Evolutionary conservation across 1,139 yeast genomes (phyloP).

Genomic region (Candida tropicalis): DNA sequence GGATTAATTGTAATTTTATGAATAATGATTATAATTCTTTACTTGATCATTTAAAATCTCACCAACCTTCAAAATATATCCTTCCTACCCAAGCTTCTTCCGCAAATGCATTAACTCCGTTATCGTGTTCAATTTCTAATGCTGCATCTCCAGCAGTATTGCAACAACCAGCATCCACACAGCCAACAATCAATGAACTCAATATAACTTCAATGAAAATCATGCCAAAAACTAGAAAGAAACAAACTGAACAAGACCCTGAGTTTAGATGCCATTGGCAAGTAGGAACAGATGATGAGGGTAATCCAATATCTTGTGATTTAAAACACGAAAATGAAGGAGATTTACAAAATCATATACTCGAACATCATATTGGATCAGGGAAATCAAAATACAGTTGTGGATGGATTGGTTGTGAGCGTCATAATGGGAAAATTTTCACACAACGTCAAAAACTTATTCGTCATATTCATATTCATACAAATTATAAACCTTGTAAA

Average conservation of each 20-base stretch:
- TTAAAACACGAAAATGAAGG: conserved; percentile 51
- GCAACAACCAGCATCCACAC: conserved; percentile 3
- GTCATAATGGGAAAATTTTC: conserved; percentile 63
- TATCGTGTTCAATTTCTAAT: conserved; percentile 14
- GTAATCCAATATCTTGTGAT: conserved; percentile 49
- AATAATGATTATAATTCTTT: conserved; percentile 55
- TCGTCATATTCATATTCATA: conserved; percentile 87
- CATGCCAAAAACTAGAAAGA: conserved; percentile 28
- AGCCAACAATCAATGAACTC: conserved; percentile 14
- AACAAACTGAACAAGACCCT: conserved; percentile 14
- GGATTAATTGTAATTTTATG: conserved; percentile 67
- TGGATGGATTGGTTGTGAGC: conserved; percentile 76
- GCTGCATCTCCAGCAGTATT: conserved; percentile 2
- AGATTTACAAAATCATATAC: conserved; percentile 71
- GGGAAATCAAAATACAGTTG: conserved; percentile 75
- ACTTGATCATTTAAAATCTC: conserved; percentile 60
- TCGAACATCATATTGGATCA: conserved; percentile 66
- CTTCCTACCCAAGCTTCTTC: conserved; percentile 8
- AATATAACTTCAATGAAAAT: conserved; percentile 41
- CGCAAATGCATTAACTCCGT: conserved; percentile 18
- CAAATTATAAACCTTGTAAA: conserved; percentile 75
- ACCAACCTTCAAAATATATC: conserved; percentile 35
- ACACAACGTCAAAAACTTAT: conserved; percentile 82
- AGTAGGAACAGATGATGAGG: conserved; percentile 29
- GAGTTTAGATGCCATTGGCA: conserved; percentile 52